Evolutionary conservation across 495 filamentous ascomycete genomes (phyloP), one percentile per base, ranked within the genome.

Genomic region (Trichoderma parareesei): DNA sequence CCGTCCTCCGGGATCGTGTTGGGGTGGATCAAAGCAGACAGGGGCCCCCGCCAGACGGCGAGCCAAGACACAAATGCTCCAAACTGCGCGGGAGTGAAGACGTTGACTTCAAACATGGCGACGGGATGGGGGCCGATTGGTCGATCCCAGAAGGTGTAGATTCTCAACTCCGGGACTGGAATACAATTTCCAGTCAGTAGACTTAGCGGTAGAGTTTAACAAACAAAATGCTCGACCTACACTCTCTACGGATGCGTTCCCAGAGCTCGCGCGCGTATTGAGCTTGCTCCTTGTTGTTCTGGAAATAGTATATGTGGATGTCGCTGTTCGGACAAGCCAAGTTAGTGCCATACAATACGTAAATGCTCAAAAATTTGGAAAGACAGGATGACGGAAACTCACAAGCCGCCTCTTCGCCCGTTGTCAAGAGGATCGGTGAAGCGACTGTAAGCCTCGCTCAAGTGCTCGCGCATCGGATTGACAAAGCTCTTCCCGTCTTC

Each of bases 81-180:
- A 68, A 96, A 94, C 73, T 97, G 90, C 5, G 85, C 85, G 0
- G 92, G 92, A 0, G 87, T 91, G 73, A 92, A 89, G 38, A 97
- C 44, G 67, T 94, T 94, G 16, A 96, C 93, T 74, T 97, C 92
- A 68, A 97, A 91, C 92, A 97, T 97, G 57, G 85, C 90, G 0
- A 90, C 75, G 0, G 88, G 87, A 69, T 97, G 92, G 3, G 92
- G 92, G 0, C 92, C 92, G 6, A 96, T 72, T 3, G 91, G 91
- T 46, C 77, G 72, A 68, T 94, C 87, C 80, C 84, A 95, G 67
- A 95, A 78, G 3, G 74, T 76, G 73, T 96, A 96, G 69, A 95
- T 87, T 49, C 90, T 83, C 18, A 96, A 82, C 71, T 97, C 92
- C 16, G 92, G 92, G 71, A 96, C 88, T 91, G 64, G 42, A 48